Base-by-base conservation (phyloP, 495 filamentous ascomycete species). In the Venustampulla echinocandica region DNA sequence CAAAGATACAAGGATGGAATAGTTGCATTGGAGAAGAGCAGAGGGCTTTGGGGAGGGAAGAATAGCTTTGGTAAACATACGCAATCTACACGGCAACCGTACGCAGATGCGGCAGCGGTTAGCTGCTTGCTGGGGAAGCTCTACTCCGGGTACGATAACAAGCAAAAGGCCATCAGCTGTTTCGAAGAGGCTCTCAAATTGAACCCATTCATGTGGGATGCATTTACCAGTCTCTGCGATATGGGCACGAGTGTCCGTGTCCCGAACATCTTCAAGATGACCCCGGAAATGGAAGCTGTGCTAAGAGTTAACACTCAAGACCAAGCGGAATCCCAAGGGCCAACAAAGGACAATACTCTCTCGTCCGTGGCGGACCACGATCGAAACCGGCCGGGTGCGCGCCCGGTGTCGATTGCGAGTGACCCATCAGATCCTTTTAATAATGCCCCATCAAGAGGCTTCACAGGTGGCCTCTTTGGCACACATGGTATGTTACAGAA, bases 181-280 rank as follows among this genome's bases (percentile, higher is more conserved):
- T 97, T 88, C 61, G 85, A 90, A 46, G 85, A 89, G 47, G 81
- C 92, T 6, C 68, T 97, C 41, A 94, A 89, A 62, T 60, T 81
- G 28, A 97, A 96, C 58, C 90, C 92, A 0, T 94, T 97, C 65
- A 90, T 94, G 78, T 97, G 93, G 92, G 92, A 98, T 69, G 93
- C 93, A 0, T 96, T 95, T 61, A 71, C 81, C 15, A 81, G 74
- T n/a, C 67, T 98, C 3, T 73, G 63, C 40, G 64, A 64, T 47
- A 65, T 74, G 87, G 87, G 87, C 6, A 78, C 83, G 30, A 76
- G 77, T 52, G 70, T 96, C 22, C 74, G 82, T 35, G 79, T 89
- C 32, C 68, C 79, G 15, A 95, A 90, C 57, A 84, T 97, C 49
- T 98, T 90, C 65, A 86, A 82, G 59, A 69, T 85, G 53, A 87